Base-by-base conservation (phyloP, 768 basidiomycete genomes). In the Dictyophora rubrovolvata region DNA sequence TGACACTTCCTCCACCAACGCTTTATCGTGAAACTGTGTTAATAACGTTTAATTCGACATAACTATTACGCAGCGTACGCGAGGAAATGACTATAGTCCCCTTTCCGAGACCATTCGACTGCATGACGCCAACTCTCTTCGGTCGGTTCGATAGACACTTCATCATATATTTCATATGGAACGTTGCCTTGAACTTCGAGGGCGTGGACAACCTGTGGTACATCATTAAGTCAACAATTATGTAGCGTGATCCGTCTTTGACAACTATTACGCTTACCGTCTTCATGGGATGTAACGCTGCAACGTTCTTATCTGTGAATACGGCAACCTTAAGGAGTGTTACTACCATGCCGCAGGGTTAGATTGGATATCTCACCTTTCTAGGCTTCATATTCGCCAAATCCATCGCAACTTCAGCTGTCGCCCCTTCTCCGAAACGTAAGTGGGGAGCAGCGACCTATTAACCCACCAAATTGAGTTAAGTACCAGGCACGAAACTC, bases 1-100 rank as follows among this genome's bases (percentile, higher is more conserved):
- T 96, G 22, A 92, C 89, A 65, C 89, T 92, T 63, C 92, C 92
- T n/a, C 92, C 92, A 62, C 92, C 91, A 33, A 93, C 85, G n/a
- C n/a, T n/a, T n/a, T n/a, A n/a, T n/a, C n/a, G n/a, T n/a, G n/a
- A n/a, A n/a, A n/a, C n/a, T n/a, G n/a, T n/a, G n/a, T n/a, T n/a
- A n/a, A n/a, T n/a, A n/a, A n/a, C n/a, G n/a, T 48, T 16, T 35
- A 36, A 11, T 1, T 50, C 18, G 21, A 20, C 33, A 49, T 11
- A 56, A 12, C 42, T 47, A 56, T 28, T 7, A 28, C 28, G 36
- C 36, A 50, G 77, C 84, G 59, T 65, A 91, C 90, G 90, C 92
- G 20, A 93, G 73, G 74, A 93, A 96, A 69, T 97, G 95, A 65
- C 87, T 93, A 70, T 94, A 91, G 72, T 96, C 85, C 58, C 91